Evolutionary conservation across 306 rosid species (phyloP).

Genomic region (Rosa multiflora): DNA sequence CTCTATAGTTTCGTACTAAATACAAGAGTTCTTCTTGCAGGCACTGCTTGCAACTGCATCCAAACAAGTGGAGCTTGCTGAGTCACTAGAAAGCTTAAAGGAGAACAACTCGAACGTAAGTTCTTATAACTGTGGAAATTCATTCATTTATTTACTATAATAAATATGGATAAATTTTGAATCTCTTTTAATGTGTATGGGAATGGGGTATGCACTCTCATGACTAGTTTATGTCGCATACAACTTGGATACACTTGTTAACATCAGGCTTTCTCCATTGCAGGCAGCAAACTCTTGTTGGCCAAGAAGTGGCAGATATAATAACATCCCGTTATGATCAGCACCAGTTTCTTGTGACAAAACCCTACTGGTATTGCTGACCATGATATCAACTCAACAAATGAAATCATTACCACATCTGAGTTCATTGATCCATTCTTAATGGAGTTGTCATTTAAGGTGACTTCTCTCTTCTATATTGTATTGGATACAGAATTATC

Average conservation of each 20-base stretch:
- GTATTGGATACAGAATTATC: not conserved
- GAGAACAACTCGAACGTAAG: conserved; percentile 58
- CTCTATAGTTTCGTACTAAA: conserved; percentile 24
- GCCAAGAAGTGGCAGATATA: conserved; percentile 53
- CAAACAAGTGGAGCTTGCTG: conserved; percentile 90
- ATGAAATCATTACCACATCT: conserved; percentile 26
- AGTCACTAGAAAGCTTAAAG: conserved; percentile 71
- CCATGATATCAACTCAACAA: conserved; percentile 30
- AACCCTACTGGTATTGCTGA: conserved; percentile 26
- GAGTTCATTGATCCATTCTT: conserved; percentile 26
- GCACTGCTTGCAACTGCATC: conserved; percentile 87
- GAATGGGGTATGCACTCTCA: not conserved
- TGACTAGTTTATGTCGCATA: not conserved
- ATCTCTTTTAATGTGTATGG: not conserved
- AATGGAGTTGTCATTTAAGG: conserved; percentile 35
- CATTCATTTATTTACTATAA: not conserved
- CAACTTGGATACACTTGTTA: conserved; percentile 20
- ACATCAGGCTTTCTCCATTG: conserved; percentile 24
- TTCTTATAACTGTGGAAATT: conserved; percentile 20
- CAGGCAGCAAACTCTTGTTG: conserved; percentile 82
- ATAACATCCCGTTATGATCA: conserved; percentile 46
- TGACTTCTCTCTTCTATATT: conserved; percentile 26
- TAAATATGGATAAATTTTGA: too few relatives aligned
- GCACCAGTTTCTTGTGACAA: conserved; percentile 22
- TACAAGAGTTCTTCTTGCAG: conserved; percentile 35